Evolutionary conservation across 306 rosid species (phyloP).

Genomic region (Prunus fruticosa): DNA sequence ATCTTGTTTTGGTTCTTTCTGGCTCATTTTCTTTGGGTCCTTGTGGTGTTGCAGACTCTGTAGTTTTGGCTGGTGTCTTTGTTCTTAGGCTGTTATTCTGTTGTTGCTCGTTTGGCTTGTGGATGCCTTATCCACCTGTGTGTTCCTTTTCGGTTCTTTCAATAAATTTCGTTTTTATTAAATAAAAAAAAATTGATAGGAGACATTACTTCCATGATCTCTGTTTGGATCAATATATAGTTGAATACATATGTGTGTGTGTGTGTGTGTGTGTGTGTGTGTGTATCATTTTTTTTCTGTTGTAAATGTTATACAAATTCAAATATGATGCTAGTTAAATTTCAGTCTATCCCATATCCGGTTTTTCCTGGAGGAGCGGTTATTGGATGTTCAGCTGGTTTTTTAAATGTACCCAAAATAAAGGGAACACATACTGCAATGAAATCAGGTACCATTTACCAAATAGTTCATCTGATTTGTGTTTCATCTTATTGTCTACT

Average conservation of each 20-base stretch:
- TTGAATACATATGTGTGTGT: background rate
- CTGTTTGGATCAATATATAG: background rate
- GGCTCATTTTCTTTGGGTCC: too few relatives aligned
- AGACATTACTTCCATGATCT: background rate
- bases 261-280: background rate
- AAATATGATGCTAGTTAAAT: slow-evolving; percentile 75
- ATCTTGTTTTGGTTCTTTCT: too few relatives aligned
- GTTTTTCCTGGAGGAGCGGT: slow-evolving; percentile 98
- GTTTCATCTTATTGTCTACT: slow-evolving; percentile 11
- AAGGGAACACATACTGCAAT: slow-evolving; percentile 96
- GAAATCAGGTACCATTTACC: slow-evolving; percentile 70
- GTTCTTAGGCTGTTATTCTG: too few relatives aligned
- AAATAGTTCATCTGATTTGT: background rate
- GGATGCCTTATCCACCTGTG: too few relatives aligned
- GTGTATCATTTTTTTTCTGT: slow-evolving; percentile 7
- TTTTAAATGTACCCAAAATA: slow-evolving; percentile 89
- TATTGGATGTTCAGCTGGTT: slow-evolving; percentile 96
- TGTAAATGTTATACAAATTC: slow-evolving; percentile 32
- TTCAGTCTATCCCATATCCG: slow-evolving; percentile 99
- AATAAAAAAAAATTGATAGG: background rate
- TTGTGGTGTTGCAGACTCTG: too few relatives aligned
- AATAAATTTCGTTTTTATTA: too few relatives aligned
- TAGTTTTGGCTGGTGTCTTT: too few relatives aligned
- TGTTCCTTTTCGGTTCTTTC: too few relatives aligned
- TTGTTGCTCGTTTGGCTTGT: too few relatives aligned